Evolutionary conservation across 768 basidiomycete species (phyloP).

Genomic region (Lactarius vividus): DNA sequence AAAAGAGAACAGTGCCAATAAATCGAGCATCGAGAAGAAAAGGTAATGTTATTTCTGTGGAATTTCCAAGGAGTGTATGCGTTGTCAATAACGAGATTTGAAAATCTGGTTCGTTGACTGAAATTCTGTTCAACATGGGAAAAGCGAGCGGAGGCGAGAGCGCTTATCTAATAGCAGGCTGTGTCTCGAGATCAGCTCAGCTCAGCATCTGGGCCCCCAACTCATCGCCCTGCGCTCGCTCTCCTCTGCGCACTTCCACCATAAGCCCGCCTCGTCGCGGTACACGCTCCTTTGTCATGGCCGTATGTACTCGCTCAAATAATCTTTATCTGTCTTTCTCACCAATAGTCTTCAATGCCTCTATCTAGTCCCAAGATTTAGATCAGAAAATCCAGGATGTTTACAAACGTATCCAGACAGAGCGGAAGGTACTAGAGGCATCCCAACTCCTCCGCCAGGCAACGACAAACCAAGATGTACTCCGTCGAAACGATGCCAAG

Average conservation of each 20-base stretch:
- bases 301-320: constrained; percentile 16
- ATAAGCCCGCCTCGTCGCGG: constrained; percentile 18
- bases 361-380: constrained; percentile 50
- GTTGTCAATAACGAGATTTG: constrained; percentile 45
- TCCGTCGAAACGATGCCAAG: constrained; percentile 76
- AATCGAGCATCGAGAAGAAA: constrained; percentile 48
- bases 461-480: constrained; percentile 83
- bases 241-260: constrained; percentile 10
- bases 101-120: constrained; percentile 44
- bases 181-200: constrained; percentile 9
- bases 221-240: constrained; percentile 15
- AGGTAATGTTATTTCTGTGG: constrained; percentile 34
- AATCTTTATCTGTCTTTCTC: constrained; percentile 10
- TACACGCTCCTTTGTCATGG: constrained; percentile 13
- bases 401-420: constrained; percentile 84
- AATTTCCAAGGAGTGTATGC: constrained; percentile 43
- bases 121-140: constrained; percentile 35
- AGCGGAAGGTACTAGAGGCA: constrained; percentile 90
- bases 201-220: constrained; percentile 7
- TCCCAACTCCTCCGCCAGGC: constrained; percentile 75
- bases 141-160: constrained; percentile 7
- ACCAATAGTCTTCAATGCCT: neutral
- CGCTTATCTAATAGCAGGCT: constrained; percentile 24
- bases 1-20: constrained; percentile 48
- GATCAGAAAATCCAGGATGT: constrained; percentile 94